Evolutionary conservation across 352 stramenopile species (phyloP), one percentile per base, ranked within the genome.

Genomic region (Halophytophthora batemanensis): DNA sequence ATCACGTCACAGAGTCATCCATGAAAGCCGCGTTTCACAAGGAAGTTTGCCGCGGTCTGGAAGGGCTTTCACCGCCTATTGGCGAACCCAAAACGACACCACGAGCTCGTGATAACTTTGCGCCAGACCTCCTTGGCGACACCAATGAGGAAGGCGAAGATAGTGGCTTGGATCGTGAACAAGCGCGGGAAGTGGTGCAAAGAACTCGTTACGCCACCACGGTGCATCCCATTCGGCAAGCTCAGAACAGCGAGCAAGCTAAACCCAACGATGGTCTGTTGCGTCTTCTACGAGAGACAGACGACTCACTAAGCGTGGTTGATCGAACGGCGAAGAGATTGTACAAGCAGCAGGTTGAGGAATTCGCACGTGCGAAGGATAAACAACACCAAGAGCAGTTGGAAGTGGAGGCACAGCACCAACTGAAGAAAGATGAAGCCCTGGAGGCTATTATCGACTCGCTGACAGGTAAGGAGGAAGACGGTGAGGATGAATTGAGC

Each of bases 271-370:
- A 64, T 39, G 54, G 41, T 17, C 61, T 90, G 2, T 40, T 79
- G 19, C 53, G 57, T 17, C 51, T 90, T 4, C 67, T 88, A 17
- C 52, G 64, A 23, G 74, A 84, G 34, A 72, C 71, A 2, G 77
- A 90, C 23, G 80, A 88, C 50, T 87, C 79, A n/a, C 66, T 90
- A 7, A 90, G 77, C 50, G 77, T 90, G 8, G 69, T 90, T 38
- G 66, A 88, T 18, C 55, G 70, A 23, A 58, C 64, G 22, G 80
- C 80, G 17, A 70, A 72, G 37, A 64, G 64, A 18, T n/a, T 84
- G 12, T 87, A 68, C 8, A 22, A 71, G 7, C 61, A 87, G 45
- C 77, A 87, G 40, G 21, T 40, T 2, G 56, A 80, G 19, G 53
- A 44, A 36, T 41, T 45, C 14, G 41, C 61, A 21, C 49, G 31